Percentiles rank a stretch among this genome's conserved stretches.
Evolutionary conservation across 257 asterid species (phyloP).

Genomic region (Oldenlandia corymbosa): DNA sequence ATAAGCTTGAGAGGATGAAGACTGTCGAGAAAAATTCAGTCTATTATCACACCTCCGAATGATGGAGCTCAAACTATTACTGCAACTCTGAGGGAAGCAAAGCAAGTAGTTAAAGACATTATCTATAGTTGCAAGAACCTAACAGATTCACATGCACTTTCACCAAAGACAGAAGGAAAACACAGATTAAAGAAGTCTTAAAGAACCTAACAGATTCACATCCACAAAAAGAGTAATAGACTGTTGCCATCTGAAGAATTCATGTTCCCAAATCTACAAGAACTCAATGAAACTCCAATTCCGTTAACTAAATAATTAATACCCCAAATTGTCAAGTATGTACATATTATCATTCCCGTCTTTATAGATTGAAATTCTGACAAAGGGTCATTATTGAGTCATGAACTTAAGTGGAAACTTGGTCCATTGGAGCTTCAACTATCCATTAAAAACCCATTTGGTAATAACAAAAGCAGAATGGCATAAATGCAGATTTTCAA

Average conservation of each 20-base stretch:
- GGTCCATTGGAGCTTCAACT: neutral
- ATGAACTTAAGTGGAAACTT: neutral
- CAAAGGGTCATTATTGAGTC: neutral
- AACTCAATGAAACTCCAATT: neutral
- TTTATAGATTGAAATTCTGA: neutral
- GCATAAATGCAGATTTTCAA: neutral
- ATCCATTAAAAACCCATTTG: neutral
- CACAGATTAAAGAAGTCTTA: too few species aligned
- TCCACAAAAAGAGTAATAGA: neutral
- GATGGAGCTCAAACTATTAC: constrained; percentile 45
- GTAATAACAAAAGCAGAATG: neutral
- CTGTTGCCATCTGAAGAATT: neutral
- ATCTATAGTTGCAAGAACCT: neutral
- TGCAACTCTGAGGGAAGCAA: constrained; percentile 46
- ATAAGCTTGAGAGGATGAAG: constrained; percentile 51
- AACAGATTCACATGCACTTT: neutral
- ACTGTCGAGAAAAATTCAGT: constrained; percentile 64
- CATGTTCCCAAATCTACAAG: neutral
- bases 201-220: neutral
- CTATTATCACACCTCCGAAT: constrained; percentile 59
- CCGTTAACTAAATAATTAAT: neutral
- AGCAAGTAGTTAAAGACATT: constrained; percentile 12
- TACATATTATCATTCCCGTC: too few species aligned
- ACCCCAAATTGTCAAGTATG: neutral
- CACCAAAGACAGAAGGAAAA: neutral